A percentile compares a stretch with the other conserved stretches of the same genome.
Conservation (phyloP, 352 stramenopile species). For the Nothophytophthora sp. region DNA sequence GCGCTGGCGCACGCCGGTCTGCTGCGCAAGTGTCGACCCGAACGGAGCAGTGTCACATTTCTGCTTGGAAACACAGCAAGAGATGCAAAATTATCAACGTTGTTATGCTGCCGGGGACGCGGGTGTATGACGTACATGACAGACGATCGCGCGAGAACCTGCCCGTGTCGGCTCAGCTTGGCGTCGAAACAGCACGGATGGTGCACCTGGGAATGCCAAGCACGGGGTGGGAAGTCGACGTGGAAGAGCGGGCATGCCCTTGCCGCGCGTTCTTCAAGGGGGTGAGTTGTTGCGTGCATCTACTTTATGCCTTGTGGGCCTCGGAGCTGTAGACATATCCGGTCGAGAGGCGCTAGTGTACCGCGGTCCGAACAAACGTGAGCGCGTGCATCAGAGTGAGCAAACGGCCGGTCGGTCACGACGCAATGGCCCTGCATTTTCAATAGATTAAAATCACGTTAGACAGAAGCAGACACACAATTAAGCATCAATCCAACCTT, state of each 20-base stretch:
- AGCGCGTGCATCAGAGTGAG: neutral
- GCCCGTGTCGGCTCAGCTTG: neutral
- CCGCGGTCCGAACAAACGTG: constrained; percentile 1
- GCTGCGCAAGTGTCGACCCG: too few species aligned
- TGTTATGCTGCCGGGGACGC: neutral
- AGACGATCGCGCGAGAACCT: neutral
- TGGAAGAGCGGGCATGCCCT: neutral
- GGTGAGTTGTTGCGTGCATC: constrained; percentile 3
- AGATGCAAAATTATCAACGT: neutral
- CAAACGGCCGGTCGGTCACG: neutral
- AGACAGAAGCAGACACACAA: too few species aligned
- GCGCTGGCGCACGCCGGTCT: too few species aligned
- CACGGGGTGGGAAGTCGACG: constrained; percentile 1
- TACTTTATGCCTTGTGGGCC: neutral
- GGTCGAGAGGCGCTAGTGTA: constrained; percentile 1
- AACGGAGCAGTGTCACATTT: too few species aligned
- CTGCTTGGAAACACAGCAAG: neutral
- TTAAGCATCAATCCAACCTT: neutral
- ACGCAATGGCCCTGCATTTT: neutral
- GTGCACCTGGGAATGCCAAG: neutral
- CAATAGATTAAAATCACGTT: constrained; percentile 1
- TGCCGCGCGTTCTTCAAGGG: constrained; percentile 5
- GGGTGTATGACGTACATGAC: neutral
- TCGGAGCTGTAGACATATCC: neutral
- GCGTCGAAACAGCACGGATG: neutral